Base-by-base conservation (phyloP, 306 rosid genomes). In the Dryas drummondii region DNA sequence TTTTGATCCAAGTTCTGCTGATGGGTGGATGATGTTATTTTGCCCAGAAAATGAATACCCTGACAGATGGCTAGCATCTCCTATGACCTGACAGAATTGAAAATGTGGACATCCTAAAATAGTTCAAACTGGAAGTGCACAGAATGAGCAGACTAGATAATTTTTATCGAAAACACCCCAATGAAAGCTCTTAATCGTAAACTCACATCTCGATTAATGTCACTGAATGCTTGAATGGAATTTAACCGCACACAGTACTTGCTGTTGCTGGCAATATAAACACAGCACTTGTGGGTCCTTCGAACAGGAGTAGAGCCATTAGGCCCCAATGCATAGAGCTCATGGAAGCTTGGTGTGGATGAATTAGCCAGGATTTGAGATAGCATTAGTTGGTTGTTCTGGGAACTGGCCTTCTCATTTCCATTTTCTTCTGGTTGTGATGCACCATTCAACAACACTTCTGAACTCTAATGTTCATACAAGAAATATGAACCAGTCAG, bases 121-220 rank as follows among this genome's bases (percentile, higher is more conserved):
- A 76, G 71, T 53, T 45, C 50, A 64, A 74, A 73, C 41, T 12
- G 70, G 51, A 55, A 53, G 59, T 70, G 47, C 56, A 32, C 45
- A 74, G 26, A 74, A 65, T 64, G 50, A 40, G 51, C 65, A 17
- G 64, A 4, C 15, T 52, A 72, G 45, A 72, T 1, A 27, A 44
- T 4, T 17, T 47, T 53, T 78, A 76, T 60, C 50, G 65, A 49
- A 48, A 7, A 71, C 16, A 17, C 27, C 45, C 37, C 47, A 52
- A 64, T 67, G 62, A 77, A 71, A 67, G 50, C n/a, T 80, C 14
- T 60, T 46, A 76, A 59, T 53, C 60, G n/a, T 61, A 71, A 74
- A 85, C 99, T 92, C 82, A 96, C 99, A 64, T 96, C 97, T 77
- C 96, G 93, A 78, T 96, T 96, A 66, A 96, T 89, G 88, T 96